Conservation (phyloP, 2,329 filamentous ascomycete species). For the Fusarium caatingaense region DNA sequence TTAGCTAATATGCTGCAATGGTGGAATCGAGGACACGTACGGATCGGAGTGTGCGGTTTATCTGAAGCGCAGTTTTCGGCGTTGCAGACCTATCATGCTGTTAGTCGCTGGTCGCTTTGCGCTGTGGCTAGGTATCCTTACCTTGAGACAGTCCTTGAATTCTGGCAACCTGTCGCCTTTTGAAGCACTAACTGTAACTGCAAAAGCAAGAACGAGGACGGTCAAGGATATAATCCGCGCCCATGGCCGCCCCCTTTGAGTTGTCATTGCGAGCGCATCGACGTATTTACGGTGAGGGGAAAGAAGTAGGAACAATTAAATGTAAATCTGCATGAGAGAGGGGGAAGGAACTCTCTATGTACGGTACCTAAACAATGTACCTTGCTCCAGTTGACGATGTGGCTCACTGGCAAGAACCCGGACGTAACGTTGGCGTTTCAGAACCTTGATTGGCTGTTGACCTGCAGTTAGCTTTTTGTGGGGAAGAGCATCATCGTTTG, state of each 20-base stretch:
- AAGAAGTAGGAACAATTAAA: slow-evolving; percentile 1
- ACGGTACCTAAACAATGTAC: not conserved
- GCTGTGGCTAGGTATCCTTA: slow-evolving; percentile 51
- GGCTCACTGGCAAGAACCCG: slow-evolving; percentile 27
- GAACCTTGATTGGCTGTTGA: slow-evolving; percentile 36
- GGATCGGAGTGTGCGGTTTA: slow-evolving; percentile 70
- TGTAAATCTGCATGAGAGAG: slow-evolving; percentile 23
- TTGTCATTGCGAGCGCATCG: slow-evolving; percentile 51
- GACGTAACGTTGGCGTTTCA: slow-evolving; percentile 25
- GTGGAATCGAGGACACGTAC: slow-evolving; percentile 62
- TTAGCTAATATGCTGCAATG: slow-evolving; percentile 27
- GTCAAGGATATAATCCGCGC: slow-evolving; percentile 49
- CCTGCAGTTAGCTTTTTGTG: slow-evolving; percentile 25
- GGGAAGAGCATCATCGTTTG: slow-evolving; percentile 27
- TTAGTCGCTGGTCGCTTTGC: slow-evolving; percentile 24
- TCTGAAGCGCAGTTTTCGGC: slow-evolving; percentile 80
- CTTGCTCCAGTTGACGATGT: slow-evolving; percentile 37
- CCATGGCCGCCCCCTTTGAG: slow-evolving; percentile 50
- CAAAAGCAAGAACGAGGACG: slow-evolving; percentile 55
- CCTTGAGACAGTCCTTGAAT: slow-evolving; percentile 87
- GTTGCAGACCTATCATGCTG: slow-evolving; percentile 76
- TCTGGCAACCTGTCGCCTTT: slow-evolving; percentile 86
- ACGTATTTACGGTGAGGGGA: slow-evolving; percentile 27
- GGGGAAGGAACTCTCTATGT: not conserved
- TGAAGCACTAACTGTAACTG: slow-evolving; percentile 71